Conservation (phyloP, 306 rosid species). For the Vigna angularis region DNA sequence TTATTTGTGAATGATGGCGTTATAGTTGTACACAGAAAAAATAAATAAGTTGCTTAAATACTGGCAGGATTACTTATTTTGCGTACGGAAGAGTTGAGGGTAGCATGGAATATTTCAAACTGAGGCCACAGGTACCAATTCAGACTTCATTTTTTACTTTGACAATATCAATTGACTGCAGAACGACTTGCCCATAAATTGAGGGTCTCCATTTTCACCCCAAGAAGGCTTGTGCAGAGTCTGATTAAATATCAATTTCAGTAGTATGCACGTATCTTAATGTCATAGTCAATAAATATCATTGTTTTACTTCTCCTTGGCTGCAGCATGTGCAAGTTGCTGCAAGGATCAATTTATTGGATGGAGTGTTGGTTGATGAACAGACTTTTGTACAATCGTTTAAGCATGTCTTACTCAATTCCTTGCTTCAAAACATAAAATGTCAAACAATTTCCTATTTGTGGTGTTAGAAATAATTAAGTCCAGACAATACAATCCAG, state of each 20-base stretch:
- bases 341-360: conserved; percentile 26
- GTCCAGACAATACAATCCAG: conserved; percentile 6
- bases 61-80: neutral
- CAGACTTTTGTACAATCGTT: conserved; percentile 24
- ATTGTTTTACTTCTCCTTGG: conserved; percentile 11
- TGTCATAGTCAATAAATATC: neutral
- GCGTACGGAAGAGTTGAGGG: conserved; percentile 1
- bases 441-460: conserved; percentile 5
- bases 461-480: neutral
- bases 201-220: conserved; percentile 34
- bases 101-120: neutral
- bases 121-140: neutral
- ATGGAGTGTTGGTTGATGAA: conserved; percentile 8
- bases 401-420: conserved; percentile 22
- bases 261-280: neutral
- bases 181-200: conserved; percentile 23
- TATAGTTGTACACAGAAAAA: neutral
- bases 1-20: neutral
- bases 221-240: neutral
- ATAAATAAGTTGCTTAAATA: neutral
- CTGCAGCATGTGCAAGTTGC: conserved; percentile 29
- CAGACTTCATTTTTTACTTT: neutral
- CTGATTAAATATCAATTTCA: neutral
- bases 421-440: conserved; percentile 32
- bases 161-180: neutral